phyloP scores from a whole-genome alignment of 129 eudicot genomes.

The Rutidosis leptorrhynchoides region DNA sequence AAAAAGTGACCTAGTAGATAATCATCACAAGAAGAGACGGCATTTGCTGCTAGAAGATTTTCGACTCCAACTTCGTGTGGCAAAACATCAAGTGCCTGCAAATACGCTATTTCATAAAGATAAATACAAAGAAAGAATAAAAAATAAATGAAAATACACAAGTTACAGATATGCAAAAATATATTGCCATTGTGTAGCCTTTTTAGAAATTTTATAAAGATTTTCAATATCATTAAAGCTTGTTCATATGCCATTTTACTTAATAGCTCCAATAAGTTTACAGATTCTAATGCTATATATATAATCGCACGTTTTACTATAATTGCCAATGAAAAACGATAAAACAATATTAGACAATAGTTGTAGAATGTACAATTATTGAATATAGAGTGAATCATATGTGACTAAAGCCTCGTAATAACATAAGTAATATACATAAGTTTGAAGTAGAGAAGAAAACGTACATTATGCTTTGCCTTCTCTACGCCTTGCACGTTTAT shows the following conservation, averaged over 20 bases:
- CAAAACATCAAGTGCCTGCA: constrained; percentile 58
- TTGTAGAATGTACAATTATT: background rate
- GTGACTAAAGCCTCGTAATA: too few species aligned
- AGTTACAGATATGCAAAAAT: constrained; percentile 5
- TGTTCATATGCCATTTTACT: too few species aligned
- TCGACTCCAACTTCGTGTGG: constrained; percentile 45
- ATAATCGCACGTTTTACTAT: background rate
- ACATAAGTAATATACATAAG: background rate
- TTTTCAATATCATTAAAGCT: too few species aligned
- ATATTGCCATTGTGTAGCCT: background rate
- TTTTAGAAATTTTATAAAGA: background rate
- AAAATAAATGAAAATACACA: constrained; percentile 3
- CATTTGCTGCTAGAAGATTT: constrained; percentile 36
- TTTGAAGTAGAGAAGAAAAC: constrained; percentile 23
- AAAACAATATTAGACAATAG: background rate
- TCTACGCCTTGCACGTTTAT: constrained; percentile 32
- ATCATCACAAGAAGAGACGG: constrained; percentile 55
- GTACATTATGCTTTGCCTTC: constrained; percentile 34
- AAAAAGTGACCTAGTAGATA: constrained; percentile 64
- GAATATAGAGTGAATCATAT: background rate
- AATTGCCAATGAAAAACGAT: background rate
- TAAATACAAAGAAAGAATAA: constrained; percentile 25
- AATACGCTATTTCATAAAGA: constrained; percentile 24
- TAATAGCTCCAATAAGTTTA: too few species aligned
- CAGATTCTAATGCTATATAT: too few species aligned